Evolutionary conservation across 257 asterid species (phyloP).

Genomic region (Craterostigma plantagineum): DNA sequence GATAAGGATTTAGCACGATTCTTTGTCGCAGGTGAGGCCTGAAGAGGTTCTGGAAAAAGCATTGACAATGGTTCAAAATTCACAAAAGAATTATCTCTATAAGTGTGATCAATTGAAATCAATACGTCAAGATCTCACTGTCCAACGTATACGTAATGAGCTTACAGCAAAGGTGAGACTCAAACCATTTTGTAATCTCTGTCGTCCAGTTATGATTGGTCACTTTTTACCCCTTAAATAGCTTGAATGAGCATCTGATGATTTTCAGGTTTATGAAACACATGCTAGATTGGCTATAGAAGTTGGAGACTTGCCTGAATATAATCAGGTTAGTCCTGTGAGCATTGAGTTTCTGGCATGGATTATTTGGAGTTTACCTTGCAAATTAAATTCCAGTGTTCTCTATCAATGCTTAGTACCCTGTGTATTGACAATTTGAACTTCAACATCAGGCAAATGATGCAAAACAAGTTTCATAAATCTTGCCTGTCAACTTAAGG

Average conservation of each 20-base stretch:
- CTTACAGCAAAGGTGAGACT: conserved; percentile 69
- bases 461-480: too few species aligned
- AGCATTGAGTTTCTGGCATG: conserved; percentile 5
- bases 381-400: neutral
- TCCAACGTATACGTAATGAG: conserved; percentile 80
- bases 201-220: neutral
- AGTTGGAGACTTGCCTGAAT: conserved; percentile 85
- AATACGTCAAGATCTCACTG: conserved; percentile 98
- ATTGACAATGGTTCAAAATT: conserved; percentile 65
- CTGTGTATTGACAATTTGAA: too few species aligned
- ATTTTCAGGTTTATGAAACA: conserved; percentile 84
- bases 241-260: neutral
- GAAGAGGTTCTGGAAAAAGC: conserved; percentile 96
- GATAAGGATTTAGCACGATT: conserved; percentile 9
- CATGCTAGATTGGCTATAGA: conserved; percentile 95
- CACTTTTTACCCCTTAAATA: too few species aligned
- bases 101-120: conserved; percentile 97
- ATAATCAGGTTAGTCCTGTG: conserved; percentile 56
- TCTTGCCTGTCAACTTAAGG: too few species aligned
- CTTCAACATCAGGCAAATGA: too few species aligned
- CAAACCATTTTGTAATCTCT: neutral
- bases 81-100: conserved; percentile 76
- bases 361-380: too few species aligned
- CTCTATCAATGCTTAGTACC: neutral
- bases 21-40: conserved; percentile 77